These are phyloP conservation scores for Aspergillus homomorphus DNA, from an alignment of 495 filamentous ascomycete species.

Conservation along the genomic window DNA sequence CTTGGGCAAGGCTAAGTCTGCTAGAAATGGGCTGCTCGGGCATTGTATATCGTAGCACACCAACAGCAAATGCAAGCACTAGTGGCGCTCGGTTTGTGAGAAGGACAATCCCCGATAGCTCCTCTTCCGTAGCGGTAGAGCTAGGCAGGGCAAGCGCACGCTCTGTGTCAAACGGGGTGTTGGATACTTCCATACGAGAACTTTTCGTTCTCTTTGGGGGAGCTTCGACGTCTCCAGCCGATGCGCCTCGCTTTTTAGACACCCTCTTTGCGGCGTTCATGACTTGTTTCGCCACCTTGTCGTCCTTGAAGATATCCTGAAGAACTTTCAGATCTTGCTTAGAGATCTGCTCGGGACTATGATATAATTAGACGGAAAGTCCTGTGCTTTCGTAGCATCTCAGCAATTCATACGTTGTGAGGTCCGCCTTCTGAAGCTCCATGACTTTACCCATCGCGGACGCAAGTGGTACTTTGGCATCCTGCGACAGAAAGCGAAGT, in stretches of 20 bases:
- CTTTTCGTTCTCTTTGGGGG: conserved; percentile 24
- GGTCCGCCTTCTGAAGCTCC: conserved; percentile 58
- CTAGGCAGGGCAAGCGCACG: conserved; percentile 61
- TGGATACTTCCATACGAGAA: conserved; percentile 5
- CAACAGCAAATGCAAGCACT: conserved; percentile 75
- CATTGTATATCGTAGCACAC: conserved; percentile 72
- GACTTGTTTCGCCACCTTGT: conserved; percentile 65
- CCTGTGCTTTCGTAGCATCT: neutral
- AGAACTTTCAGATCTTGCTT: conserved; percentile 53
- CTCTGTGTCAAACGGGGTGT: conserved; percentile 63
- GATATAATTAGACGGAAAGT: conserved; percentile 6
- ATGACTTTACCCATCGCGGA: conserved; percentile 66
- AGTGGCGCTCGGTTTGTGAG: conserved; percentile 78
- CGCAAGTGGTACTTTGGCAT: conserved; percentile 59
- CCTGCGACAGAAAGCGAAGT: conserved; percentile 73
- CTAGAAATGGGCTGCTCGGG: conserved; percentile 80
- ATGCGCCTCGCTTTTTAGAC: conserved; percentile 54
- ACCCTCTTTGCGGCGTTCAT: conserved; percentile 59
- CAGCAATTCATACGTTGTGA: conserved; percentile 53
- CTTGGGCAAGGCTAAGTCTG: conserved; percentile 73
- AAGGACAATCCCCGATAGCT: conserved; percentile 54
- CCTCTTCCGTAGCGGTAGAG: conserved; percentile 50
- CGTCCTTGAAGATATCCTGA: conserved; percentile 61
- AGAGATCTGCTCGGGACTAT: conserved; percentile 59
- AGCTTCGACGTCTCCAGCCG: conserved; percentile 30